phyloP scores from a whole-genome alignment of 805 yeast species.

The Kodamaea kakaduensis region DNA sequence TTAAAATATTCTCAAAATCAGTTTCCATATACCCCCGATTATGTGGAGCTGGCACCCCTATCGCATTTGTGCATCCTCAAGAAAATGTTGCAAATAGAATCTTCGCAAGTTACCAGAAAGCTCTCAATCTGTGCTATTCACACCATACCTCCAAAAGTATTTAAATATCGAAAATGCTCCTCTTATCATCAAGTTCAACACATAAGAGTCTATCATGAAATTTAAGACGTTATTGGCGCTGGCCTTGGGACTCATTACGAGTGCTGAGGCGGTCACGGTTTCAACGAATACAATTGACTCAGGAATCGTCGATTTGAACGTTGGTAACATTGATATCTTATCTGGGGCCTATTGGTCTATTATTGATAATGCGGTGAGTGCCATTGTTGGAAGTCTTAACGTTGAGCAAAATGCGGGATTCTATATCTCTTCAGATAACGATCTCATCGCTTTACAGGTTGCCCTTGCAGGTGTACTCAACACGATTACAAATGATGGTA shows the following conservation, averaged over 20 bases:
- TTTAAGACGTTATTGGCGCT: background rate
- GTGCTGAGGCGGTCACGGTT: constrained; percentile 4
- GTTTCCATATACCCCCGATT: too few species aligned
- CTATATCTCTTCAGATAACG: constrained; percentile 12
- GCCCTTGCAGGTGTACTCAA: constrained; percentile 11
- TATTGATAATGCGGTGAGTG: constrained; percentile 13
- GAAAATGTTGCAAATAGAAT: too few species aligned
- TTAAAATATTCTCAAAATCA: too few species aligned
- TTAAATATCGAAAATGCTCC: too few species aligned
- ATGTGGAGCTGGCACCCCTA: too few species aligned
- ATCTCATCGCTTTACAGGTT: constrained; percentile 10
- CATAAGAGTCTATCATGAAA: too few species aligned
- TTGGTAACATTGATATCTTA: constrained; percentile 17
- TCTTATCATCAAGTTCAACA: too few species aligned
- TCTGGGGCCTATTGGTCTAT: constrained; percentile 20
- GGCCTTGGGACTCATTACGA: background rate
- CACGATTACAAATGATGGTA: constrained; percentile 19
- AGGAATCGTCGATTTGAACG: constrained; percentile 16
- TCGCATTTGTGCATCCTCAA: too few species aligned
- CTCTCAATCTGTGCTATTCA: too few species aligned
- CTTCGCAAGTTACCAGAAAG: too few species aligned
- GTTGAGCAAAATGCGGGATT: constrained; percentile 15
- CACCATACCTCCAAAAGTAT: too few species aligned
- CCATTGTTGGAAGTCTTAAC: constrained; percentile 13
- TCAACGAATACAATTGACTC: constrained; percentile 15